Evolutionary conservation across 2,329 filamentous ascomycete species (phyloP).

Genomic region (Nigrograna mackinnonii): DNA sequence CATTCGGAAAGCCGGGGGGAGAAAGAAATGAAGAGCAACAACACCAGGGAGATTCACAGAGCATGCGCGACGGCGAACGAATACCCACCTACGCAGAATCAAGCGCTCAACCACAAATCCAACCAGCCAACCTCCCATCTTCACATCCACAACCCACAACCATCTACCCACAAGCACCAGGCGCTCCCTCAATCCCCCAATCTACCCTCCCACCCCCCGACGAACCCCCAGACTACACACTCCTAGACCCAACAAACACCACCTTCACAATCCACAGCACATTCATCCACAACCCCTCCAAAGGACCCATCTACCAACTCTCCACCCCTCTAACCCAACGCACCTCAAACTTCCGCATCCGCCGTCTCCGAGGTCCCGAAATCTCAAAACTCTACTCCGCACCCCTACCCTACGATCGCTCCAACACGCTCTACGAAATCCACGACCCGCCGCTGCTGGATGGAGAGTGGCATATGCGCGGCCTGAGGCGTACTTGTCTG

Average conservation of each 20-base stretch:
- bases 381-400: constrained; percentile 14
- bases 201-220: constrained; percentile 1
- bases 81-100: constrained; percentile 11
- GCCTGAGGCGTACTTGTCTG: constrained; percentile 14
- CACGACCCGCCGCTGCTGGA: constrained; percentile 23
- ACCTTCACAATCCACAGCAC: constrained; percentile 26
- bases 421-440: constrained; percentile 23
- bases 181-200: background rate
- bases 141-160: background rate
- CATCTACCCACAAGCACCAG: background rate
- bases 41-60: background rate
- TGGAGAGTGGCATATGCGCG: constrained; percentile 13
- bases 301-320: constrained; percentile 28
- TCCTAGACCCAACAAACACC: constrained; percentile 23
- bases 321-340: constrained; percentile 24
- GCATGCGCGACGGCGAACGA: background rate
- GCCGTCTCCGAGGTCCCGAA: constrained; percentile 22
- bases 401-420: constrained; percentile 22
- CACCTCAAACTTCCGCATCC: constrained; percentile 21
- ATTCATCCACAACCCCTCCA: constrained; percentile 25
- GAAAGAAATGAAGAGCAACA: background rate
- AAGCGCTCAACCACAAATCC: background rate
- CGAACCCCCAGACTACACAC: constrained; percentile 24
- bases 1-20: background rate
- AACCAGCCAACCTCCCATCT: background rate